Evolutionary conservation across 768 basidiomycete genomes (phyloP).

Genomic region (Lyophyllum semitale): DNA sequence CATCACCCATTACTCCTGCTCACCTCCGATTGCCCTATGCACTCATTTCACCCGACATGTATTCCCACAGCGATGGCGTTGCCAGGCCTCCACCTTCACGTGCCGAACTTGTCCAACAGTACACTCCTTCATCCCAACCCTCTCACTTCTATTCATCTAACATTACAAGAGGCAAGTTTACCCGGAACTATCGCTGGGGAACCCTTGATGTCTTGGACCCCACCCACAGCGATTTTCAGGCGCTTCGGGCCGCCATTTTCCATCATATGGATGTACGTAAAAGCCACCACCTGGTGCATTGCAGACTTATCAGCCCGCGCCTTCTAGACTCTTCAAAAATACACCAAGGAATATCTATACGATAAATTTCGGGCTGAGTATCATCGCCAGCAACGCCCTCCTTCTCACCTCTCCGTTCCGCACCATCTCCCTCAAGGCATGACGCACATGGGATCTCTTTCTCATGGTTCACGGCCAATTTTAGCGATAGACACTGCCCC

Average conservation of each 20-base stretch:
- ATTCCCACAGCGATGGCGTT: constrained; percentile 84
- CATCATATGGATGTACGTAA: constrained; percentile 83
- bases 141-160: constrained; percentile 40
- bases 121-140: constrained; percentile 56
- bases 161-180: constrained; percentile 62
- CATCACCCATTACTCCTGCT: constrained; percentile 62
- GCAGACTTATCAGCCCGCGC: constrained; percentile 7
- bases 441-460: constrained; percentile 46
- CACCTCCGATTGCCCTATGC: constrained; percentile 79
- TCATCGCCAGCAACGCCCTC: constrained; percentile 48
- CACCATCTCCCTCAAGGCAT: constrained; percentile 37
- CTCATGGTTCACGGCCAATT: constrained; percentile 54
- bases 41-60: constrained; percentile 80
- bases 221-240: constrained; percentile 78
- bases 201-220: constrained; percentile 78
- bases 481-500: constrained; percentile 65
- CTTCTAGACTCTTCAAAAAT: constrained; percentile 78
- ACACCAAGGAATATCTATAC: constrained; percentile 81
- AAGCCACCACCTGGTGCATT: constrained; percentile 16
- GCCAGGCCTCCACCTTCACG: constrained; percentile 56
- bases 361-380: constrained; percentile 73
- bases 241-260: constrained; percentile 77
- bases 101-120: constrained; percentile 73
- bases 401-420: constrained; percentile 46
- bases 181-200: constrained; percentile 83